Evolutionary conservation across 2,329 filamentous ascomycete genomes (phyloP).

Genomic region (Lojkania enalia): DNA sequence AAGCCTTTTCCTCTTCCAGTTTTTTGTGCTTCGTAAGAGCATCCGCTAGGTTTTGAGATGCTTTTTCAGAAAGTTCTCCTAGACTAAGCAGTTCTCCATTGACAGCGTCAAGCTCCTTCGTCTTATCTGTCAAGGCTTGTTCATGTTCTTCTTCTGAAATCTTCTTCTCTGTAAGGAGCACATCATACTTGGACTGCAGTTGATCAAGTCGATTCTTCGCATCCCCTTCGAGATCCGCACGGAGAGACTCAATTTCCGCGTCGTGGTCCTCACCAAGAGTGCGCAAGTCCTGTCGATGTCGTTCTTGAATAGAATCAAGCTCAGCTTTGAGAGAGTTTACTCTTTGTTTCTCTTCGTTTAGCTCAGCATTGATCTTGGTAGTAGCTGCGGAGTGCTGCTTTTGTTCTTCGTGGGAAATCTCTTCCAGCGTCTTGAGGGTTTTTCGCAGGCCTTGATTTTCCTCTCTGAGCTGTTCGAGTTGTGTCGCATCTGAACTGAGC

Average conservation of each 20-base stretch:
- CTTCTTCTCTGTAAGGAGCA: conserved; percentile 36
- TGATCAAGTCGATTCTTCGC: conserved; percentile 38
- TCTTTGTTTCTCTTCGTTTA: conserved; percentile 32
- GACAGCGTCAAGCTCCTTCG: conserved; percentile 23
- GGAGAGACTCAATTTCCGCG: conserved; percentile 39
- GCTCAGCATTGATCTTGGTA: conserved; percentile 27
- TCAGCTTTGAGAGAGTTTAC: conserved; percentile 32
- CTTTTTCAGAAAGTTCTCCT: conserved; percentile 27
- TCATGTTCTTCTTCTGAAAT: conserved; percentile 26
- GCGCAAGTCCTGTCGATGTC: conserved; percentile 33
- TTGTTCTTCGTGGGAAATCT: conserved; percentile 31
- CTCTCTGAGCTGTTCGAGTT: conserved; percentile 31
- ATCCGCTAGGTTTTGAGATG: conserved; percentile 18
- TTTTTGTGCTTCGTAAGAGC: conserved; percentile 16
- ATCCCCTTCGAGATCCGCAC: conserved; percentile 41
- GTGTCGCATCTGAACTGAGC: conserved; percentile 32
- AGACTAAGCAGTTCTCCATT: conserved; percentile 23
- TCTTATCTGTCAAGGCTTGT: conserved; percentile 23
- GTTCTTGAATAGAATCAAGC: conserved; percentile 28
- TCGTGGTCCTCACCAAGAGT: conserved; percentile 39
- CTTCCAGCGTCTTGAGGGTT: conserved; percentile 39
- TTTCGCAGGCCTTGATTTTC: conserved; percentile 34
- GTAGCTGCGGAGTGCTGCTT: conserved; percentile 30
- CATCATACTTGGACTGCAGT: conserved; percentile 37
- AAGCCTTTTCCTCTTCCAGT: conserved; percentile 23